Evolutionary conservation across 495 filamentous ascomycete species (phyloP).

Genomic region (Cercophora sp.): DNA sequence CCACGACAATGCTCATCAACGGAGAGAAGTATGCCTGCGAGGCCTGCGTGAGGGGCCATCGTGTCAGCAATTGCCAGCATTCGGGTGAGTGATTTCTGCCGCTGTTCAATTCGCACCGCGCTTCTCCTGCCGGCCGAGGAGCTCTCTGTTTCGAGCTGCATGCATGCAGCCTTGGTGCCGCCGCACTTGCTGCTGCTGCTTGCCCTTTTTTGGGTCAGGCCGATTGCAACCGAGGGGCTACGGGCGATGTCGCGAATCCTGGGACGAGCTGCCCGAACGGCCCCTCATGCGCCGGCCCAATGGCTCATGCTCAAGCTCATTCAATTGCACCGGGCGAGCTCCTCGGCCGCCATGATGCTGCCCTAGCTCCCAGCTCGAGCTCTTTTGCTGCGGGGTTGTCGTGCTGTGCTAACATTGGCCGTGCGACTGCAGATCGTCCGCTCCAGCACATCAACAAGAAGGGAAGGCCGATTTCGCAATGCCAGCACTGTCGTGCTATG

Average conservation of each 20-base stretch:
- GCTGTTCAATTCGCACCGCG: slow-evolving; percentile 1
- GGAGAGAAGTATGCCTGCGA: slow-evolving; percentile 91
- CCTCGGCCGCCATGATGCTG: no score
- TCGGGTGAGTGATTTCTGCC: slow-evolving; percentile 61
- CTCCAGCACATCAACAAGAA: slow-evolving; percentile 98
- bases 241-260: slow-evolving; percentile 12
- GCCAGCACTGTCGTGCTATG: slow-evolving; percentile 90
- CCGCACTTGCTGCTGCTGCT: no score
- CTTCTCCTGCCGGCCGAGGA: slow-evolving; percentile 3
- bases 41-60: slow-evolving; percentile 89
- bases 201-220: slow-evolving; percentile 14
- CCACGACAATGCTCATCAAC: slow-evolving; percentile 66
- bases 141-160: slow-evolving; percentile 8
- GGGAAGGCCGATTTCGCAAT: slow-evolving; percentile 97
- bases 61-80: slow-evolving; percentile 92
- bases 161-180: neutral
- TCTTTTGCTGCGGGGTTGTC: slow-evolving; percentile 12
- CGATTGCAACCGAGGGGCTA: slow-evolving; percentile 31
- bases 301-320: neutral
- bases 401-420: slow-evolving; percentile 25
- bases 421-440: slow-evolving; percentile 66
- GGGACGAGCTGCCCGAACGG: slow-evolving; percentile 4
- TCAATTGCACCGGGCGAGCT: no score
- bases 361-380: neutral
- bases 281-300: no score